Evolutionary conservation across 169 alveolate species (phyloP).

Genomic region (Plasmodium ovale): DNA sequence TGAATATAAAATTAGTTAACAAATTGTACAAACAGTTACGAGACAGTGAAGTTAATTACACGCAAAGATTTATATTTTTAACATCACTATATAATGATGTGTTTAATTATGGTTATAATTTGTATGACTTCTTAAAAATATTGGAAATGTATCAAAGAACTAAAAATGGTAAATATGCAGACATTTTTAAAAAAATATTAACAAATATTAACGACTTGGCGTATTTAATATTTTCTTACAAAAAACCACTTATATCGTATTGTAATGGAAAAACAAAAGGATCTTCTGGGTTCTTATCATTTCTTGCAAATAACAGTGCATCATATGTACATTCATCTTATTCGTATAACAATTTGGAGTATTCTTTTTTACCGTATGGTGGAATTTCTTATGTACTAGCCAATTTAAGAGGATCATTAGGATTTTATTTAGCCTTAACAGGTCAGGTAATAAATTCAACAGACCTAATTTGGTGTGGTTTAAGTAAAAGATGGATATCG

Average conservation of each 20-base stretch:
- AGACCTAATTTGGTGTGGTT: conserved; percentile 84
- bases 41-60: conserved; percentile 82
- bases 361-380: conserved; percentile 79
- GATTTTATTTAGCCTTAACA: conserved; percentile 83
- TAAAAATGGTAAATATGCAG: conserved; percentile 18
- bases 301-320: conserved; percentile 80
- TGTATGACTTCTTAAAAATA: conserved; percentile 75
- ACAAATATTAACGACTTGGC: conserved; percentile 79
- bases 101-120: conserved; percentile 73
- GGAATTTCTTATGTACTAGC: conserved; percentile 81
- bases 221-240: conserved; percentile 79
- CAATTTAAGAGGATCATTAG: conserved; percentile 82
- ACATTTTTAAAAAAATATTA: conserved; percentile 56
- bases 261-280: conserved; percentile 84
- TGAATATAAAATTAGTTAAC: conserved; percentile 71
- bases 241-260: conserved; percentile 82
- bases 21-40: conserved; percentile 76
- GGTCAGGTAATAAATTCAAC: conserved; percentile 77
- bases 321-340: conserved; percentile 79
- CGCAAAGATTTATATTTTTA: conserved; percentile 80
- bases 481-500: conserved; percentile 81
- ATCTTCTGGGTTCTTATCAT: conserved; percentile 78
- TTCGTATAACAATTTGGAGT: conserved; percentile 35
- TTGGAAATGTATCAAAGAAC: conserved; percentile 78
- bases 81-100: conserved; percentile 79